These are phyloP conservation scores for Meyerozyma carpophila DNA, from an alignment of 1,139 yeast genomes.

Conservation along the genomic window DNA sequence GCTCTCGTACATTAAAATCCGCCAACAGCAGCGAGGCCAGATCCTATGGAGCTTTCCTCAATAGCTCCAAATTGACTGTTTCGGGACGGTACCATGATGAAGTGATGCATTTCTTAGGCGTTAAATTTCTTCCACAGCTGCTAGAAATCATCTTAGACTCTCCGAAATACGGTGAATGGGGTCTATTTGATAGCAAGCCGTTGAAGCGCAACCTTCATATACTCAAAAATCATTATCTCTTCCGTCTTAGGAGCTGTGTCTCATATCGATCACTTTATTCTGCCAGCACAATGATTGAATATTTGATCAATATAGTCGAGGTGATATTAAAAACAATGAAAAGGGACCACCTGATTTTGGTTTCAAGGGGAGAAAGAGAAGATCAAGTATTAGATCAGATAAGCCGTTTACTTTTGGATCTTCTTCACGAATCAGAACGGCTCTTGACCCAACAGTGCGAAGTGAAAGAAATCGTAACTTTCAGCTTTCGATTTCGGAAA, in stretches of 20 bases:
- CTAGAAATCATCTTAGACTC: background rate
- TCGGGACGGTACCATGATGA: conserved; percentile 5
- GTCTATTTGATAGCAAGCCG: background rate
- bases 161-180: background rate
- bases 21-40: conserved; percentile 32
- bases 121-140: conserved; percentile 9
- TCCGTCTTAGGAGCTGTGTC: background rate
- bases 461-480: background rate
- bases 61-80: conserved; percentile 47
- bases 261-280: background rate
- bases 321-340: background rate
- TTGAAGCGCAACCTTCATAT: background rate
- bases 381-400: background rate
- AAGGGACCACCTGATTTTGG: background rate
- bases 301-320: background rate
- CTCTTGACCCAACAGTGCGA: background rate
- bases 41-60: conserved; percentile 57
- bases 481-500: background rate
- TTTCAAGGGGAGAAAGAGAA: background rate
- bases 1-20: conserved; percentile 14
- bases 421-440: background rate
- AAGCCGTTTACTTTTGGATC: background rate
- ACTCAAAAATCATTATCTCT: background rate
- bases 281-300: background rate
- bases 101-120: conserved; percentile 26